Conservation (phyloP, 2,329 filamentous ascomycete species). For the Phoma herbarum region DNA sequence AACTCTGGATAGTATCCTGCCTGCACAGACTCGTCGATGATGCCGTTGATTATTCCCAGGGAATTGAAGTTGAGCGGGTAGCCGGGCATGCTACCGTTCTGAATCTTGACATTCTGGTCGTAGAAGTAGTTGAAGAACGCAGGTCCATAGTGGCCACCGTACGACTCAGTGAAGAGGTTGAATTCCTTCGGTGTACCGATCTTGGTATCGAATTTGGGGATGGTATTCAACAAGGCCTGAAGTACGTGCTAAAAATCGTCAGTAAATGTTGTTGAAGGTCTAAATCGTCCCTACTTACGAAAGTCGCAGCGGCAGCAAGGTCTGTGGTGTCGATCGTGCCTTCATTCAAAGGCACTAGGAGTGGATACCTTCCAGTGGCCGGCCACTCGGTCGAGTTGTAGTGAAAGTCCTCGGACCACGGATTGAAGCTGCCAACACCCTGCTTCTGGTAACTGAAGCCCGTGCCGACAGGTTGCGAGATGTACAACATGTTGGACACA, state of each 20-base stretch:
- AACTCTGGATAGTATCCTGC: slow-evolving; percentile 60
- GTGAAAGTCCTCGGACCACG: slow-evolving; percentile 56
- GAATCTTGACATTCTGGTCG: slow-evolving; percentile 64
- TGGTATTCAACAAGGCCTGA: slow-evolving; percentile 35
- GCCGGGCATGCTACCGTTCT: slow-evolving; percentile 59
- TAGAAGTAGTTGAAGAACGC: slow-evolving; percentile 67
- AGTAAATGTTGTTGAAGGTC: neutral
- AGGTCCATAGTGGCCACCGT: slow-evolving; percentile 61
- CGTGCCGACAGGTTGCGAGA: slow-evolving; percentile 68
- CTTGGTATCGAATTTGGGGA: slow-evolving; percentile 36
- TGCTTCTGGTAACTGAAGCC: slow-evolving; percentile 59
- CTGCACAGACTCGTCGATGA: slow-evolving; percentile 57
- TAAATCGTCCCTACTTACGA: slow-evolving; percentile 31
- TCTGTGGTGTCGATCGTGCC: slow-evolving; percentile 64
- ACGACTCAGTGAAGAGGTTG: slow-evolving; percentile 67
- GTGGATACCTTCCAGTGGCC: slow-evolving; percentile 58
- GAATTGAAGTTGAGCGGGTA: slow-evolving; percentile 63
- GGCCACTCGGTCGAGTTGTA: slow-evolving; percentile 54
- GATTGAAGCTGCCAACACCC: slow-evolving; percentile 41
- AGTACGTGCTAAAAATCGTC: slow-evolving; percentile 29
- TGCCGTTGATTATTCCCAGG: slow-evolving; percentile 62
- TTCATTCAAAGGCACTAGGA: slow-evolving; percentile 55
- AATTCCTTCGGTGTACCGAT: slow-evolving; percentile 47
- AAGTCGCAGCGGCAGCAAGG: slow-evolving; percentile 59
- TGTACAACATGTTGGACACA: slow-evolving; percentile 67